Evolutionary conservation across 768 basidiomycete genomes (phyloP).

Genomic region (Pulveroboletus sp.): DNA sequence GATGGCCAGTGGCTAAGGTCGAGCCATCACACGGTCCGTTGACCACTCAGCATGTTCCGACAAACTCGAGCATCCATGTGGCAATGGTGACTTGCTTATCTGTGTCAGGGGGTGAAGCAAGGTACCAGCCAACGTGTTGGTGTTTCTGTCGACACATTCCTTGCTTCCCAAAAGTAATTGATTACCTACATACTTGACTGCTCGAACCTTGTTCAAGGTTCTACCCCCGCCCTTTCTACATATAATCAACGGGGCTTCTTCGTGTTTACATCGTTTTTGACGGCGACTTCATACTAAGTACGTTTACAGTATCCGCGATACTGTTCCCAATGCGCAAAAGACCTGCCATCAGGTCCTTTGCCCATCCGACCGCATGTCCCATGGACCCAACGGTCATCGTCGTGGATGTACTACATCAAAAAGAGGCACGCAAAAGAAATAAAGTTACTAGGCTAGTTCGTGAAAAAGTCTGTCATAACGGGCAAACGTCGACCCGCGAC

Average conservation of each 20-base stretch:
- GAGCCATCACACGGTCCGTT: constrained; percentile 11
- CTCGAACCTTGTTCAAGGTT: constrained; percentile 25
- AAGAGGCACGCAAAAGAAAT: constrained; percentile 8
- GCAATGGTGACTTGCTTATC: neutral
- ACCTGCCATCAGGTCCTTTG: constrained; percentile 15
- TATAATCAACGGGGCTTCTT: constrained; percentile 19
- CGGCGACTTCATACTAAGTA: constrained; percentile 18
- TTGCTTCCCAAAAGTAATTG: constrained; percentile 4
- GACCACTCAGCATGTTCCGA: constrained; percentile 9
- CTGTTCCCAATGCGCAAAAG: constrained; percentile 9
- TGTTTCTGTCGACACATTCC: constrained; percentile 12
- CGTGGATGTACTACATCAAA: constrained; percentile 8
- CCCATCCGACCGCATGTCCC: constrained; percentile 1
- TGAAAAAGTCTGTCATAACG: constrained; percentile 12
- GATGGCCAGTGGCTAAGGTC: constrained; percentile 35
- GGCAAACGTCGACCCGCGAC: constrained; percentile 25
- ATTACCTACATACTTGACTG: constrained; percentile 11
- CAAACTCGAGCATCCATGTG: neutral
- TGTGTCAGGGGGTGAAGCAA: constrained; percentile 7
- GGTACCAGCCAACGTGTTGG: constrained; percentile 16
- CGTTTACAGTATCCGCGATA: constrained; percentile 12
- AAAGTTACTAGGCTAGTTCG: constrained; percentile 19
- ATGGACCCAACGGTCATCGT: constrained; percentile 9
- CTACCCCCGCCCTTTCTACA: constrained; percentile 12
- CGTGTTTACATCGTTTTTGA: constrained; percentile 28